phyloP scores from a whole-genome alignment of 106 monocot genomes.

The Allium fistulosum region DNA sequence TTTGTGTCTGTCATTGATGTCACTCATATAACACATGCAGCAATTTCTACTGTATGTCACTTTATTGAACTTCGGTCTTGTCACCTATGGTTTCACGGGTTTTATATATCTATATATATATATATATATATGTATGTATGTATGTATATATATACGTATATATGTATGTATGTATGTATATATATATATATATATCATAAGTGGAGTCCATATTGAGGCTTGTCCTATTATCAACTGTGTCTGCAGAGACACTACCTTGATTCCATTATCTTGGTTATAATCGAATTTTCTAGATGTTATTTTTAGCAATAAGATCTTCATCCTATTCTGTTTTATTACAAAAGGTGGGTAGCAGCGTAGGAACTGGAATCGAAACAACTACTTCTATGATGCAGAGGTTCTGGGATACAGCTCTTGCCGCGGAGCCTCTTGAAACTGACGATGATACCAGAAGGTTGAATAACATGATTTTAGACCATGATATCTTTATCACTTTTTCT shows the following conservation, averaged over 20 bases:
- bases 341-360: constrained; percentile 44
- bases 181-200: too few species aligned
- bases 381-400: constrained; percentile 52
- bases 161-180: too few species aligned
- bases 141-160: too few species aligned
- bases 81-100: too few species aligned
- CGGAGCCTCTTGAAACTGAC: constrained; percentile 41
- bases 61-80: neutral
- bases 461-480: too few species aligned
- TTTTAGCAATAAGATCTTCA: neutral
- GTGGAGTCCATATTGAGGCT: too few species aligned
- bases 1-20: constrained; percentile 73
- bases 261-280: too few species aligned
- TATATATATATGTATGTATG: too few species aligned
- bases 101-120: too few species aligned
- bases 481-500: neutral
- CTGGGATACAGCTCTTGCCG: constrained; percentile 53
- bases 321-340: neutral
- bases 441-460: constrained; percentile 41
- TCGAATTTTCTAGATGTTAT: neutral
- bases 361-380: constrained; percentile 36
- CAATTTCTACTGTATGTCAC: constrained; percentile 58
- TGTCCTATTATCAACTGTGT: too few species aligned
- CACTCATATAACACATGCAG: constrained; percentile 62
- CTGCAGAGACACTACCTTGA: too few species aligned